A percentile compares a stretch with the other conserved stretches of the same genome.
phyloP scores from a whole-genome alignment of 2,329 filamentous ascomycete genomes.

The Diplocarpon rosae region DNA sequence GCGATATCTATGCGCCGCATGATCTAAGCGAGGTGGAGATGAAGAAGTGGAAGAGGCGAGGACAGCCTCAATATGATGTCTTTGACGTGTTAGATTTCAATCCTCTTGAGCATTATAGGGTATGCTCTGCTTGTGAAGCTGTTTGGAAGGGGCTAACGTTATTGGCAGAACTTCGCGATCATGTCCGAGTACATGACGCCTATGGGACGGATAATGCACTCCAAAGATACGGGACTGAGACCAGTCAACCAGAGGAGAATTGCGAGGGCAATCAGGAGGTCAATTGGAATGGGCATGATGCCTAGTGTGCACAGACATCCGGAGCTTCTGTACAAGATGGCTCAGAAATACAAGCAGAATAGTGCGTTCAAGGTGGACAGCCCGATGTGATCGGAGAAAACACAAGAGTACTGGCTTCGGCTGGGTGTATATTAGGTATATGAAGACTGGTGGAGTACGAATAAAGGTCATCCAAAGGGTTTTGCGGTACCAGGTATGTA shows the following conservation, averaged over 20 bases:
- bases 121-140: constrained; percentile 31
- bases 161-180: constrained; percentile 72
- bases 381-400: neutral
- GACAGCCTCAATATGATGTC: constrained; percentile 51
- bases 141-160: too few relatives aligned
- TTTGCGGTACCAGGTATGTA: neutral
- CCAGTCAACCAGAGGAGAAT: constrained; percentile 88
- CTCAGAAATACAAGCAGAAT: constrained; percentile 1
- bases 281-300: constrained; percentile 83
- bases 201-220: constrained; percentile 74
- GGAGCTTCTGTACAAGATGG: constrained; percentile 47
- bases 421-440: constrained; percentile 6
- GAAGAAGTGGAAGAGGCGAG: constrained; percentile 61
- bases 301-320: constrained; percentile 86
- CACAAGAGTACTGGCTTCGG: neutral
- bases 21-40: constrained; percentile 72
- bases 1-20: constrained; percentile 85
- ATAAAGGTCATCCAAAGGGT: neutral
- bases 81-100: constrained; percentile 72
- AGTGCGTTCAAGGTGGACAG: neutral
- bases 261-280: constrained; percentile 81
- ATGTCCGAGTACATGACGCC: constrained; percentile 80
- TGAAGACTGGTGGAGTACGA: neutral
- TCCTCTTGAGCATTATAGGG: constrained; percentile 79
- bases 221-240: constrained; percentile 65